Evolutionary conservation across 306 rosid genomes (phyloP), one percentile per base, ranked within the genome.

Genomic region (Pyrus bretschneideri): DNA sequence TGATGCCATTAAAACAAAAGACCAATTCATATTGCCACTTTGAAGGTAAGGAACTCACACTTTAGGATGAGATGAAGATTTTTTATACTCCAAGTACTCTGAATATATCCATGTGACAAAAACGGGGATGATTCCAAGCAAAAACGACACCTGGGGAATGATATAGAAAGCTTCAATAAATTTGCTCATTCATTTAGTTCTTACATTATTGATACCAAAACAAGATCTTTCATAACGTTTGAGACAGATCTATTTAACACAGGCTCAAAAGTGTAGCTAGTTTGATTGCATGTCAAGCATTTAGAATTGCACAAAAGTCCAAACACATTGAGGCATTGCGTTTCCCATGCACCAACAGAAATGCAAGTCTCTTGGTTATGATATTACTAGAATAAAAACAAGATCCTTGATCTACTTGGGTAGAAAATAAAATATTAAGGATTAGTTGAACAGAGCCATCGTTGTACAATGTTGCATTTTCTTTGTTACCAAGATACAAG

Each of bases 101-200:
- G 99, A 85, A 87, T 96, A 96, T 80, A 92, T 84, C 98, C 99
- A 92, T 14, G 98, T 80, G 68, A 92, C 93, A 85, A 92, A 91
- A 76, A 91, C 77, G 29, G 98, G 99, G 85, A 96, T 86, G 77
- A 89, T 73, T 27, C 98, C 98, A 77, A 96, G 87, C 85, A 92
- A 83, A 81, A 96, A 89, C 4, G 98, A 92, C 87, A 96, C 96
- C 99, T 96, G 85, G 45, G 18, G 40, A 78, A 83, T 72, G 79
- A 82, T 8, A 77, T 67, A 60, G 46, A 76, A 81, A 81, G 67
- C 67, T 63, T 84, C 81, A 84, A 75, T 73, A 80, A 61, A 75
- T 58, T 76, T 64, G 15, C 62, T 59, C 18, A 4, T 3, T 23
- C 25, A 4, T 11, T 59, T 59, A 59, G 65, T 59, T 6, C 65